These are phyloP conservation scores for Stropharia rugosoannulata DNA, from an alignment of 768 basidiomycete genomes.

Conservation along the genomic window DNA sequence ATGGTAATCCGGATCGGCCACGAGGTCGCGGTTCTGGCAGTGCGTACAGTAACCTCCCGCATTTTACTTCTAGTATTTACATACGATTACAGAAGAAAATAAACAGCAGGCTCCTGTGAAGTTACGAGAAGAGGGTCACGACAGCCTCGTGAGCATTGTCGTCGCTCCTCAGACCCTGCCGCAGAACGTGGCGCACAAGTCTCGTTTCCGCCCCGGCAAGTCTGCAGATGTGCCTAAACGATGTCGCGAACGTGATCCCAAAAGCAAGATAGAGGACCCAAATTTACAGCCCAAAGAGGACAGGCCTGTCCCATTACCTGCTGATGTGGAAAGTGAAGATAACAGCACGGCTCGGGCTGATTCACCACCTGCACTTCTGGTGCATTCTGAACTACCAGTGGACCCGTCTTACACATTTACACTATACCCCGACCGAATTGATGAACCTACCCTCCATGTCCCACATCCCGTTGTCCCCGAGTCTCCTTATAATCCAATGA, in stretches of 20 bases:
- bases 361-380: slow-evolving; percentile 36
- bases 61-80: slow-evolving; percentile 1
- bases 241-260: slow-evolving; percentile 19
- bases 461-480: slow-evolving; percentile 43
- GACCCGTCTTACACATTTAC: slow-evolving; percentile 22
- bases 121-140: slow-evolving; percentile 35
- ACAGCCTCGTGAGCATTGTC: slow-evolving; percentile 40
- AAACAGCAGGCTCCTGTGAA: slow-evolving; percentile 30
- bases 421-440: slow-evolving; percentile 19
- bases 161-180: slow-evolving; percentile 38
- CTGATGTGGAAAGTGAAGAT: slow-evolving; percentile 17
- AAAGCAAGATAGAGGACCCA: slow-evolving; percentile 11
- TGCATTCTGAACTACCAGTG: slow-evolving; percentile 28
- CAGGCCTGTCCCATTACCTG: neutral
- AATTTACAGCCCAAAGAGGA: neutral
- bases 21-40: slow-evolving; percentile 66
- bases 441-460: slow-evolving; percentile 28
- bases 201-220: slow-evolving; percentile 40
- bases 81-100: slow-evolving; percentile 53
- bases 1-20: slow-evolving; percentile 55
- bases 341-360: slow-evolving; percentile 20
- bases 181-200: slow-evolving; percentile 37
- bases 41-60: slow-evolving; percentile 33
- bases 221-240: slow-evolving; percentile 20
- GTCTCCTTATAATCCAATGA: slow-evolving; percentile 75